A percentile compares a stretch with the other conserved stretches of the same genome.
Evolutionary conservation across 495 filamentous ascomycete species (phyloP).

Genomic region (Entonaema liquescens): DNA sequence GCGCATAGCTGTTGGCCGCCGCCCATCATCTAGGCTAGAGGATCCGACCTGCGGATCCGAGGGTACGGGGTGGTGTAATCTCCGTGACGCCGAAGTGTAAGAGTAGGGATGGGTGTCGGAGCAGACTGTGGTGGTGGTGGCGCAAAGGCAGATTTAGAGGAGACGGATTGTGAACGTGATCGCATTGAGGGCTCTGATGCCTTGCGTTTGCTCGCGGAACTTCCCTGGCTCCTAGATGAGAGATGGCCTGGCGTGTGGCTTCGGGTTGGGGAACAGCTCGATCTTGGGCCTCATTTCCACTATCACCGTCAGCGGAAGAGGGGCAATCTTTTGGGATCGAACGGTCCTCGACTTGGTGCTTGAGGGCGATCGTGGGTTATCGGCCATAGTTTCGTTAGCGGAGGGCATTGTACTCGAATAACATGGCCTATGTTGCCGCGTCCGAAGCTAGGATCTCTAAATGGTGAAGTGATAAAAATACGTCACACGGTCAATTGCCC

Average conservation of each 20-base stretch:
- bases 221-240: conserved; percentile 52
- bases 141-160: conserved; percentile 45
- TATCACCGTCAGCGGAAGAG: conserved; percentile 34
- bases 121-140: conserved; percentile 34
- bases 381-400: conserved; percentile 44
- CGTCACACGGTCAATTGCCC: conserved; percentile 26
- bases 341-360: conserved; percentile 39
- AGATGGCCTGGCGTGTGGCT: conserved; percentile 66
- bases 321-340: conserved; percentile 43
- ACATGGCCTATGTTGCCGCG: conserved; percentile 29
- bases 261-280: conserved; percentile 47
- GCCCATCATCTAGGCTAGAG: conserved; percentile 44
- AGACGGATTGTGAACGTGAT: conserved; percentile 58
- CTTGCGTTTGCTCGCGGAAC: conserved; percentile 55
- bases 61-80: conserved; percentile 23
- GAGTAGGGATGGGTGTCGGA: conserved; percentile 39
- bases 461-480: conserved; percentile 13
- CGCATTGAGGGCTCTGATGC: conserved; percentile 59
- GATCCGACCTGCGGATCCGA: conserved; percentile 56
- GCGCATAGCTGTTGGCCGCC: conserved; percentile 52
- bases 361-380: conserved; percentile 41
- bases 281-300: conserved; percentile 40
- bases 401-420: conserved; percentile 12
- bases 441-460: conserved; percentile 7
- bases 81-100: conserved; percentile 39